phyloP scores from a whole-genome alignment of 1,139 yeast genomes.

The Entelexis paramagnoliae region DNA sequence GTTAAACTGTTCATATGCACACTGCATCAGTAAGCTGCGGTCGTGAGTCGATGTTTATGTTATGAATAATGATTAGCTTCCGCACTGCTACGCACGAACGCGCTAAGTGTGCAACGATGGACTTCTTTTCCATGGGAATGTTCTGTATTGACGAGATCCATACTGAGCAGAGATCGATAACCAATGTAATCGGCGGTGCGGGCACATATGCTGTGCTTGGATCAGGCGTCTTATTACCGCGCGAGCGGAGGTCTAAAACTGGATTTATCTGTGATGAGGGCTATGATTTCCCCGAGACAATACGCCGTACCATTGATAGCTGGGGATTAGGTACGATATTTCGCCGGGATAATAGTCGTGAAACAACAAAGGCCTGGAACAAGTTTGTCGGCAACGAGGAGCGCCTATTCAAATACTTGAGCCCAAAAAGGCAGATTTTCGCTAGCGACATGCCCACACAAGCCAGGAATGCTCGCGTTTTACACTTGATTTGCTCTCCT shows the following conservation, averaged over 20 bases:
- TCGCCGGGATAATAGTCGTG: constrained; percentile 42
- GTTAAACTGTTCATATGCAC: no score
- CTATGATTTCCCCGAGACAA: constrained; percentile 52
- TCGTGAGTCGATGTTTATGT: no score
- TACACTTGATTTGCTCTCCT: constrained; percentile 71
- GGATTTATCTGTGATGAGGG: constrained; percentile 77
- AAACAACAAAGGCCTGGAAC: constrained; percentile 77
- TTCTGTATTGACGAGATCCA: constrained; percentile 85
- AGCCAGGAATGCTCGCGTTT: constrained; percentile 36
- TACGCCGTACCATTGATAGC: constrained; percentile 39
- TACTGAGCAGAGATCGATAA: constrained; percentile 40
- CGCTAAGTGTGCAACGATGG: constrained; percentile 2
- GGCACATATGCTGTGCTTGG: constrained; percentile 81
- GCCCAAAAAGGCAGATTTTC: constrained; percentile 56
- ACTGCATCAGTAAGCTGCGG: background rate
- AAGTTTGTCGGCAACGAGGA: constrained; percentile 54
- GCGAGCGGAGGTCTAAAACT: constrained; percentile 33
- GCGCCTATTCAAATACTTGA: constrained; percentile 42
- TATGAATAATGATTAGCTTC: background rate
- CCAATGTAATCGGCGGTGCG: constrained; percentile 75
- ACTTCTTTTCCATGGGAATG: constrained; percentile 56
- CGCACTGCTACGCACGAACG: background rate
- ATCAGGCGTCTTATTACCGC: constrained; percentile 45
- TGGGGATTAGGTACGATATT: constrained; percentile 58
- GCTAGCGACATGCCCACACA: constrained; percentile 46